A percentile compares a stretch with the other conserved stretches of the same genome.
These are phyloP conservation scores for Buddleja alternifolia DNA, from an alignment of 257 asterid species.

Conservation along the genomic window DNA sequence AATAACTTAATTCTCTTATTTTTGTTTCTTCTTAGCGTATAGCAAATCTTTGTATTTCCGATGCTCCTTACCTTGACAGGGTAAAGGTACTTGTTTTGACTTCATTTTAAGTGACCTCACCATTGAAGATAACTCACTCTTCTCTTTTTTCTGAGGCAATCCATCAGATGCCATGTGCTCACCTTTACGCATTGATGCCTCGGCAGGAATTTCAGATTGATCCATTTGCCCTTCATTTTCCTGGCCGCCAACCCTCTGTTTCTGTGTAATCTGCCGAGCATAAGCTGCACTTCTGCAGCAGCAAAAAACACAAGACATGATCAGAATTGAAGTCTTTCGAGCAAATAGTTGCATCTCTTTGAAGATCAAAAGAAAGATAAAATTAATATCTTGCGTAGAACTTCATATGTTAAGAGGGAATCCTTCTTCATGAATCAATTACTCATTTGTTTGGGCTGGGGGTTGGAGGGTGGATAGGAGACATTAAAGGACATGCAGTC, in stretches of 20 bases:
- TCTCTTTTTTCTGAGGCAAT: conserved; percentile 35
- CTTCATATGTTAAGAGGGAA: background rate
- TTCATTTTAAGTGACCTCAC: conserved; percentile 66
- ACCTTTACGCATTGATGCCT: conserved; percentile 10
- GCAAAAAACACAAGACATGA: background rate
- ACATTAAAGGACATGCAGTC: background rate
- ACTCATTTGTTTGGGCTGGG: background rate
- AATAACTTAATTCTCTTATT: too few relatives aligned
- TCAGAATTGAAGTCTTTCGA: background rate
- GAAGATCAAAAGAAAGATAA: background rate
- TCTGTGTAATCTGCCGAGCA: conserved; percentile 37
- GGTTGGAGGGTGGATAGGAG: background rate
- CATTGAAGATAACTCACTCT: conserved; percentile 51
- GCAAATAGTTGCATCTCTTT: background rate
- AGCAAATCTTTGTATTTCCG: conserved; percentile 16
- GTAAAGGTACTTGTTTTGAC: conserved; percentile 42
- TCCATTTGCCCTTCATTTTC: conserved; percentile 2
- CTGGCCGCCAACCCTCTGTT: conserved; percentile 20
- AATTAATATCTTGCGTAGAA: background rate
- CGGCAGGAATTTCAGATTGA: conserved; percentile 5
- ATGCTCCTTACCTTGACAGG: conserved; percentile 37
- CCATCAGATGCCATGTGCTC: conserved; percentile 25
- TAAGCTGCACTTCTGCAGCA: conserved; percentile 42
- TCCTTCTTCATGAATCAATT: background rate
- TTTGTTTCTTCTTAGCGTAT: conserved; percentile 18